These are phyloP conservation scores for Somion occarium DNA, from an alignment of 1,284 basidiomycete species.

Conservation along the genomic window DNA sequence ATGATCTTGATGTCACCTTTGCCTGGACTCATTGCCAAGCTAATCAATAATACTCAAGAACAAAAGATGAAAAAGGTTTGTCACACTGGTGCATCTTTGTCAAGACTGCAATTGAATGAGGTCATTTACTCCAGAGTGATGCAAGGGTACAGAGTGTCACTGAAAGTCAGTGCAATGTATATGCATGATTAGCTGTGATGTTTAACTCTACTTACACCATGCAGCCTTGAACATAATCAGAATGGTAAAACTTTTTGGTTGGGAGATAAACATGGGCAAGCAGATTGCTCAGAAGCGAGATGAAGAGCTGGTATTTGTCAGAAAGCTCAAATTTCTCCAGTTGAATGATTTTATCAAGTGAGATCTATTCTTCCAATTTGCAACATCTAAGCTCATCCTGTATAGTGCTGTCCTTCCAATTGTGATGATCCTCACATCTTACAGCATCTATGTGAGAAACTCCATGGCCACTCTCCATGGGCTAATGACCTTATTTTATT, in stretches of 20 bases:
- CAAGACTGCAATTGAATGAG: neutral
- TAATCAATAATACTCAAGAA: constrained; percentile 26
- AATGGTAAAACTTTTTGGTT: constrained; percentile 62
- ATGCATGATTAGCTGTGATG: neutral
- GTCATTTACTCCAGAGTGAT: constrained; percentile 32
- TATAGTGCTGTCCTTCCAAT: constrained; percentile 58
- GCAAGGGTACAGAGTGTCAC: constrained; percentile 44
- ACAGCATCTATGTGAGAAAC: constrained; percentile 46
- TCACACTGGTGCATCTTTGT: too few species aligned
- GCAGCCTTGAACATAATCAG: constrained; percentile 35
- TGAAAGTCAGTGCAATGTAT: constrained; percentile 26
- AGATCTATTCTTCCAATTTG: constrained; percentile 12
- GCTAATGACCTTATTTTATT: neutral
- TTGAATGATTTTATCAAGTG: constrained; percentile 35
- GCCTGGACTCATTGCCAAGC: constrained; percentile 32
- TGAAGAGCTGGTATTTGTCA: constrained; percentile 44
- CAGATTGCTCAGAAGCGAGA: constrained; percentile 43
- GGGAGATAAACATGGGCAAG: constrained; percentile 43
- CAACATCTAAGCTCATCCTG: neutral
- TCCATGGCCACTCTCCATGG: neutral
- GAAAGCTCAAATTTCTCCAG: constrained; percentile 35
- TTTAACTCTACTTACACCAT: neutral
- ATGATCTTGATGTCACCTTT: constrained; percentile 51
- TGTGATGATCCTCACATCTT: constrained; percentile 68
- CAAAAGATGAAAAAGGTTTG: constrained; percentile 31